A percentile compares a stretch with the other conserved stretches of the same genome.
phyloP scores from a whole-genome alignment of 768 basidiomycete genomes.

The Suillus sp. region DNA sequence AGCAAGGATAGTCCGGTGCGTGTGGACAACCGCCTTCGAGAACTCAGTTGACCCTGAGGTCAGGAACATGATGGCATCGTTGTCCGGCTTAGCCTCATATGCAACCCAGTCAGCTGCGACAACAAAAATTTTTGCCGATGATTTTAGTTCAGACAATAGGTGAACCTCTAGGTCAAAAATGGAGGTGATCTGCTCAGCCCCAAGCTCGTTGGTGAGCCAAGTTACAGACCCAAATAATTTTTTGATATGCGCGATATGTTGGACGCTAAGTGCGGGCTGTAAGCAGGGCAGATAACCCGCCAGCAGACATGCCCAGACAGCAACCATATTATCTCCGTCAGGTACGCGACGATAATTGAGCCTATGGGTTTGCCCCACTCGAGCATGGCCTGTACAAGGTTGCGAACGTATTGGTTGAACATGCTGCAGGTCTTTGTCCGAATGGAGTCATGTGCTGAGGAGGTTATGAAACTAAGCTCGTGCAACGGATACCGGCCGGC shows the following conservation, averaged over 20 bases:
- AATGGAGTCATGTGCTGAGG: constrained; percentile 31
- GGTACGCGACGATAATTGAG: constrained; percentile 29
- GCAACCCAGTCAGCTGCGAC: constrained; percentile 19
- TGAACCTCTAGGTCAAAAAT: constrained; percentile 29
- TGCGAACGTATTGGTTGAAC: constrained; percentile 20
- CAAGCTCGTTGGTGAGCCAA: constrained; percentile 33
- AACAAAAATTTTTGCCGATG: constrained; percentile 12
- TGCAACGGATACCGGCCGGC: constrained; percentile 25
- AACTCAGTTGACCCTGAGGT: constrained; percentile 49
- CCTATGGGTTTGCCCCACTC: constrained; percentile 28
- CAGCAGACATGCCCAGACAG: constrained; percentile 34
- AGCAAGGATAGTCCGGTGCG: constrained; percentile 41
- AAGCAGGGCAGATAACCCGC: constrained; percentile 34
- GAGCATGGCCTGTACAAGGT: constrained; percentile 24
- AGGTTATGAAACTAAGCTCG: constrained; percentile 29
- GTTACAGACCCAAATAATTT: constrained; percentile 32
- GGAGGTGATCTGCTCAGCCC: constrained; percentile 26
- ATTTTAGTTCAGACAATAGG: constrained; percentile 26
- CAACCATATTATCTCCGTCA: constrained; percentile 37
- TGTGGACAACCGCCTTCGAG: constrained; percentile 44
- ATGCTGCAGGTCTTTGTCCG: constrained; percentile 24
- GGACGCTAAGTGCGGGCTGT: constrained; percentile 34
- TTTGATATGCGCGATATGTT: constrained; percentile 32
- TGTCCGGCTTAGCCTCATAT: constrained; percentile 26
- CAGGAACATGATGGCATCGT: constrained; percentile 38